These are phyloP conservation scores for Coemansia sp. DNA, from an alignment of 192 early-diverging fungal species.

Conservation along the genomic window DNA sequence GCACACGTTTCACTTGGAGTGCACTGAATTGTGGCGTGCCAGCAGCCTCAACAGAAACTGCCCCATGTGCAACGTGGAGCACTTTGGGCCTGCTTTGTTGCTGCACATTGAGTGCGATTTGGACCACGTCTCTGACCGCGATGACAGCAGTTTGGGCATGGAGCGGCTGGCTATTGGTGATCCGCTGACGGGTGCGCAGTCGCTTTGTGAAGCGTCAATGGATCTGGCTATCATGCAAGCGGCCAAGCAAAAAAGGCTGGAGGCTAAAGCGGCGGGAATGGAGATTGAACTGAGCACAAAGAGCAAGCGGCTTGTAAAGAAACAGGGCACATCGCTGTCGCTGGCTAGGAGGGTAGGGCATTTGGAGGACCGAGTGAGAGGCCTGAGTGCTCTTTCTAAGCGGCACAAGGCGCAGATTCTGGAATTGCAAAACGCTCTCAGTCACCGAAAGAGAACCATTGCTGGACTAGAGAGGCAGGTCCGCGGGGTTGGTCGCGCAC, in stretches of 20 bases:
- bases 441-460: not conserved
- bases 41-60: not conserved
- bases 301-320: not conserved
- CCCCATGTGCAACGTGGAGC: not conserved
- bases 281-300: not conserved
- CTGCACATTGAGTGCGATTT: conserved; percentile 5
- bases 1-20: not conserved
- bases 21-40: not conserved
- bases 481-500: not conserved
- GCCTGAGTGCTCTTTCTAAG: not conserved
- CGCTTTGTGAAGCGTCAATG: not conserved
- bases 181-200: not conserved
- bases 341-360: not conserved
- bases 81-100: not conserved
- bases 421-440: not conserved
- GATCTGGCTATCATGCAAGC: not conserved
- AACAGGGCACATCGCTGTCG: not conserved
- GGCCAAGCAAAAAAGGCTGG: not conserved
- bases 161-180: not conserved
- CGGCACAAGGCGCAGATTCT: not conserved
- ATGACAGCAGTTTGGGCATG: not conserved
- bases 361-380: not conserved
- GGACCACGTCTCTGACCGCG: not conserved
- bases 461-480: not conserved
- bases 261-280: not conserved